Evolutionary conservation across 805 yeast species (phyloP).

Genomic region (Maudiozyma bulderi): DNA sequence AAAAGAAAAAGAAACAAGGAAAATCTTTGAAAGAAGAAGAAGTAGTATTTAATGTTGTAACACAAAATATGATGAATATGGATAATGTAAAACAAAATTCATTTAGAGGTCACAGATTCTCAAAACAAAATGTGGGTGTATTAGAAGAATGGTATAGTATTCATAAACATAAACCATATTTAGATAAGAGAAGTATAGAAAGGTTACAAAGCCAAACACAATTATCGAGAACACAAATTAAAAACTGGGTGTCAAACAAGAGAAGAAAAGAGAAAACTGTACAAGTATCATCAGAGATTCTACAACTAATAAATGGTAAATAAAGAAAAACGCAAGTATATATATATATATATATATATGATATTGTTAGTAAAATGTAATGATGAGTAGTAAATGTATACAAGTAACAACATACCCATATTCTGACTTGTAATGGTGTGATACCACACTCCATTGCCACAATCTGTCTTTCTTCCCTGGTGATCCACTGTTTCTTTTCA

Average conservation of each 20-base stretch:
- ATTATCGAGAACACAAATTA: constrained; percentile 16
- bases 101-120: constrained; percentile 16
- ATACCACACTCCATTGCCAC: constrained; percentile 1
- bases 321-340: background rate
- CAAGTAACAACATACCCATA: background rate
- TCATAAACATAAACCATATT: constrained; percentile 14
- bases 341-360: background rate
- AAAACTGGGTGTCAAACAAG: constrained; percentile 23
- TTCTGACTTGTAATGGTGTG: constrained; percentile 1
- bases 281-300: constrained; percentile 10
- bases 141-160: constrained; percentile 14
- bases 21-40: background rate
- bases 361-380: too few relatives aligned
- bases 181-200: constrained; percentile 7
- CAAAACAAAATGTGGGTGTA: constrained; percentile 7
- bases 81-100: constrained; percentile 5
- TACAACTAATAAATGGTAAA: constrained; percentile 4
- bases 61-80: constrained; percentile 11
- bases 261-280: constrained; percentile 16
- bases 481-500: constrained; percentile 1
- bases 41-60: constrained; percentile 10
- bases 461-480: constrained; percentile 1
- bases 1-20: background rate
- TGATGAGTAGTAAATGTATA: background rate
- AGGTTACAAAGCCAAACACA: constrained; percentile 6